Evolutionary conservation across 179 eudicot species (phyloP), one percentile per base, ranked within the genome.

Genomic region (Sideroxylon spinosum): DNA sequence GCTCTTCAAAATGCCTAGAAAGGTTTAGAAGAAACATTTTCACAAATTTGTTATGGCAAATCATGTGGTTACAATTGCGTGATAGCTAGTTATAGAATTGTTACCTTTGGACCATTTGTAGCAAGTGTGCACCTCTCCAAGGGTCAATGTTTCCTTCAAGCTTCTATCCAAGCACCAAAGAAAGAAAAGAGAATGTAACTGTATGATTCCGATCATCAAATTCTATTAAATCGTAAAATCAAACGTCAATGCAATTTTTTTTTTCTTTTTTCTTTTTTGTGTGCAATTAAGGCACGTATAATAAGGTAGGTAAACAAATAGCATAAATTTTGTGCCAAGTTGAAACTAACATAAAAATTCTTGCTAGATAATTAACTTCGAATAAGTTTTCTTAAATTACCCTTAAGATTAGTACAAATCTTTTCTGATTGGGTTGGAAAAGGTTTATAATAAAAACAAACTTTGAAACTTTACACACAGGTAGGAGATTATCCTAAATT

Each of bases 1-100:
- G 81, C 75, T 73, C 77, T 65, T 82, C 78, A 29, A 82, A 46
- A 32, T 74, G 17, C 78, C 84, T 82, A 78, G 57, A 73, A 44
- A 50, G 32, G 5, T 13, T 1, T 46, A 74, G 10, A 55, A 79
- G 10, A 14, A 63, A 63, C 5, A 13, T 9, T 17, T 55, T 9
- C n/a, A 16, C 16, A 55, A 52, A 57, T 78, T 46, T 32, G 29
- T 26, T 19, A 5, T 32, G 0, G n/a, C 26, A 23, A 61, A 44
- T 19, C 6, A 44, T 22, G 56, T 46, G 46, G 62, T 44, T 52
- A 53, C 57, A 23, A 49, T 53, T 12, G 37, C 59, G 67, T 44
- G 37, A 49, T 29, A 53, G 44, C 26, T 10, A 48, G 67, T 0
- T 32, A 44, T 63, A 14, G n/a, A 8, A 14, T 11, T 64, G 59